Evolutionary conservation across 495 filamentous ascomycete species (phyloP), one percentile per base, ranked within the genome.

Genomic region (Aspergillus mulundensis): DNA sequence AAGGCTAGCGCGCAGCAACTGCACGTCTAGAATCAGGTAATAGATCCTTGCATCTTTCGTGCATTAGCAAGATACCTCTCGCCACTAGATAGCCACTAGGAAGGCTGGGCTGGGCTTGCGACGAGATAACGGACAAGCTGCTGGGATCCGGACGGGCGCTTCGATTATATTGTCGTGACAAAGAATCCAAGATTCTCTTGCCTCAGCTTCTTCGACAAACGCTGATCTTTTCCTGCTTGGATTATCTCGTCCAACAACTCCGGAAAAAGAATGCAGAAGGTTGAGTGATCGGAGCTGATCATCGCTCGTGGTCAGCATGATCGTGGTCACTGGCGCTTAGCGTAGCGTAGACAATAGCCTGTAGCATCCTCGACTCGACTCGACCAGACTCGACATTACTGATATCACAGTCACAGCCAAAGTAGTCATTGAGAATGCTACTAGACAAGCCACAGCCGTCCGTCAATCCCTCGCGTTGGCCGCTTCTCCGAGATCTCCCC

Each of bases 211-310:
- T 19, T 15, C 19, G 5, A 15, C 19, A 14, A 43, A 14, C 7
- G 20, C 14, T 24, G 24, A 47, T 47, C 44, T 30, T 16, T 36
- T 14, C n/a, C 45, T 12, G 14, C 48, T 49, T n/a, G 1, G 19
- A 50, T 20, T n/a, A 50, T 50, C 28, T 39, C 44, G 56, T 58
- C 56, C 30, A 42, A 58, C 30, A 42, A 58, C 56, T 34, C 53
- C 56, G 56, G 56, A 45, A 49, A 46, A 57, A 57, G 47, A 12
- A 30, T 42, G 49, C 49, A 48, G 25, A 48, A 25, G 3, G 2
- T 44, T 1, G n/a, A 20, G n/a, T n/a, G n/a, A n/a, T n/a, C n/a
- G 40, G 21, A 30, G 8, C 19, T 40, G 18, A 50, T 38, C 34
- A 39, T 50, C 34, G 11, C 44, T 39, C 34, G 21, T 20, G 16